These are phyloP conservation scores for Flaveria bidentis DNA, from an alignment of 129 eudicot genomes.

Conservation along the genomic window DNA sequence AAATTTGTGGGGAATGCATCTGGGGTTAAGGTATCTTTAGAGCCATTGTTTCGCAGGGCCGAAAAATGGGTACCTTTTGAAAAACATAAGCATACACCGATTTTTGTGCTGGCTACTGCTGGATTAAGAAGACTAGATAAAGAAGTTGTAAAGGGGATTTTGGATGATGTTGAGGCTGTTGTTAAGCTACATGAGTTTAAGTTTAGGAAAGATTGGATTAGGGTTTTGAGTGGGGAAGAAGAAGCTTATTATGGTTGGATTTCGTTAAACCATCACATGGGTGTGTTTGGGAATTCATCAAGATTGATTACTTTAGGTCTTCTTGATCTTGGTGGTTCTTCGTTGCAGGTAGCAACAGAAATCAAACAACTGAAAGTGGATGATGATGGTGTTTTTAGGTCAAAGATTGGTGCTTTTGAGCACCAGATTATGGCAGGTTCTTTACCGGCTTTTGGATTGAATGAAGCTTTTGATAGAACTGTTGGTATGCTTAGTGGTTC, in stretches of 20 bases:
- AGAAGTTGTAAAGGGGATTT: conserved; percentile 42
- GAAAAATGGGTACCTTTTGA: conserved; percentile 67
- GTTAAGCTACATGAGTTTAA: conserved; percentile 59
- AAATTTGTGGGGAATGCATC: conserved; percentile 67
- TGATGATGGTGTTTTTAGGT: conserved; percentile 35
- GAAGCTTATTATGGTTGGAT: conserved; percentile 96
- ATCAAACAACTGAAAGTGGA: conserved; percentile 26
- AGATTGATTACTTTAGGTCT: conserved; percentile 64
- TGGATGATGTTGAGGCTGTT: conserved; percentile 59
- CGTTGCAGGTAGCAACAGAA: conserved; percentile 80
- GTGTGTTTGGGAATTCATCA: conserved; percentile 50
- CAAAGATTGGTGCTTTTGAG: conserved; percentile 57
- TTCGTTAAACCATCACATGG: conserved; percentile 70
- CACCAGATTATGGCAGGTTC: conserved; percentile 64
- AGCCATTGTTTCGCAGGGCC: conserved; percentile 77
- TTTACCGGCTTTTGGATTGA: conserved; percentile 77
- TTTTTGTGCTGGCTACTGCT: conserved; percentile 82
- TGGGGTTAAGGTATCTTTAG: conserved; percentile 64
- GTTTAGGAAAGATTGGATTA: conserved; percentile 60
- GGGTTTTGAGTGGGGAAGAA: conserved; percentile 90
- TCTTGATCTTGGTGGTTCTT: conserved; percentile 95
- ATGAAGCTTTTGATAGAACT: conserved; percentile 81
- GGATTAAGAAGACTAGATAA: conserved; percentile 65
- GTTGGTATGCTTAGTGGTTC: conserved; percentile 62
- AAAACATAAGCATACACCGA: conserved; percentile 51